These are phyloP conservation scores for Penicillium aurantiogriseum DNA, from an alignment of 2,329 filamentous ascomycete species.

Conservation along the genomic window DNA sequence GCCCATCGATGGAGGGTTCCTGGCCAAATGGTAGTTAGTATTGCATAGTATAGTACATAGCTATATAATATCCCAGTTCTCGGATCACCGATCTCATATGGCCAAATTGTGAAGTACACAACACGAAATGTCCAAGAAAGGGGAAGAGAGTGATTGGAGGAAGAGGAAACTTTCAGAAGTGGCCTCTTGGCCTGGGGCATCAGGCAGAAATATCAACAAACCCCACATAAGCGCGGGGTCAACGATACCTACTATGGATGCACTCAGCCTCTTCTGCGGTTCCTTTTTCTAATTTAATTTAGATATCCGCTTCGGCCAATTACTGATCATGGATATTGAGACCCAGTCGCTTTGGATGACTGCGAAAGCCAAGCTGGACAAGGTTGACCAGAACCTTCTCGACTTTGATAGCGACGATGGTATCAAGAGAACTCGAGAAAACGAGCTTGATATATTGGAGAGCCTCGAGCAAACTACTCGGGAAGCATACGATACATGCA, in stretches of 20 bases:
- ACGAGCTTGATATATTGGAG: neutral
- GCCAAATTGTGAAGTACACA: too few species aligned
- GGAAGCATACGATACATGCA: neutral
- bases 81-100: too few species aligned
- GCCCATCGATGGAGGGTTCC: constrained; percentile 32
- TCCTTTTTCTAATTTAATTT: too few species aligned
- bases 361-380: neutral
- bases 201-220: too few species aligned
- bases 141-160: too few species aligned
- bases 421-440: neutral
- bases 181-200: too few species aligned
- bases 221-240: neutral
- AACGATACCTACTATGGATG: neutral
- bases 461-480: neutral
- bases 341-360: neutral
- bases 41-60: too few species aligned
- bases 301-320: neutral
- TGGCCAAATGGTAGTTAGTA: neutral
- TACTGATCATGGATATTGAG: neutral
- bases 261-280: too few species aligned
- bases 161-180: too few species aligned
- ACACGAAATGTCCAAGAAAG: too few species aligned
- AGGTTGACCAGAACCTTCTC: neutral
- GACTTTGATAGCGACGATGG: neutral
- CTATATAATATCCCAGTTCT: too few species aligned